Evolutionary conservation across 2,329 filamentous ascomycete genomes (phyloP), one percentile per base, ranked within the genome.

Genomic region (Tolypocladium pustulatum): DNA sequence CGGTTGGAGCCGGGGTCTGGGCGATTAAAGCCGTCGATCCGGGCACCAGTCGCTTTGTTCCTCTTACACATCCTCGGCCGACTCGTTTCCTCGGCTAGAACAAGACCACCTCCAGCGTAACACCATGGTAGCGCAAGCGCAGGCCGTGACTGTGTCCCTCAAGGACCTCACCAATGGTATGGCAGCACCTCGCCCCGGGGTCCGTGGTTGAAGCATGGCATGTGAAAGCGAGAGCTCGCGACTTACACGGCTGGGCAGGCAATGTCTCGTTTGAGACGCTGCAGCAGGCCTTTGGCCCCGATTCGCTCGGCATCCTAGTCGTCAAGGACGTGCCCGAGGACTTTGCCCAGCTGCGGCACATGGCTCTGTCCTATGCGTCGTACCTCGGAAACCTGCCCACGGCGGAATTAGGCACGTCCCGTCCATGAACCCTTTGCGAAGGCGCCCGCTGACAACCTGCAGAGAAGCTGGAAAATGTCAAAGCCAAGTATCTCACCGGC

Each of bases 241-340:
- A 32, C 46, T 52, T 52, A 52, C 46, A 52, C 46, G 46, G 4
- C 6, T 54, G 41, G 57, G 49, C 63, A 90, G 88, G 84, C 25
- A 81, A 80, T 59, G 79, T 93, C 53, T 79, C 87, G 0, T 87
- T 90, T 57, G 80, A 83, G 58, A 82, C 82, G 0, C 79, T 94
- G 13, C 83, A 89, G 66, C 74, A 88, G 65, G 94, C 94, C 0
- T 97, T 99, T 70, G 94, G 94, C 0, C 91, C 92, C 1, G 85
- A 89, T 32, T 96, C 91, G 2, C 78, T 97, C 15, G 94, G 94
- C 0, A 96, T 99, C 57, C 87, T 99, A 58, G 78, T 97, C n/a
- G 92, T 99, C 54, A 91, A 89, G 69, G 90, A 91, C 69, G 83
- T 97, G 0, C 90, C 91, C 0, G 62, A 79, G 7, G 78, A 84